Evolutionary conservation across 225 moss, liverwort and hornwort genomes (phyloP), one percentile per base, ranked within the genome.

Genomic region (Physcomitrium patens): DNA sequence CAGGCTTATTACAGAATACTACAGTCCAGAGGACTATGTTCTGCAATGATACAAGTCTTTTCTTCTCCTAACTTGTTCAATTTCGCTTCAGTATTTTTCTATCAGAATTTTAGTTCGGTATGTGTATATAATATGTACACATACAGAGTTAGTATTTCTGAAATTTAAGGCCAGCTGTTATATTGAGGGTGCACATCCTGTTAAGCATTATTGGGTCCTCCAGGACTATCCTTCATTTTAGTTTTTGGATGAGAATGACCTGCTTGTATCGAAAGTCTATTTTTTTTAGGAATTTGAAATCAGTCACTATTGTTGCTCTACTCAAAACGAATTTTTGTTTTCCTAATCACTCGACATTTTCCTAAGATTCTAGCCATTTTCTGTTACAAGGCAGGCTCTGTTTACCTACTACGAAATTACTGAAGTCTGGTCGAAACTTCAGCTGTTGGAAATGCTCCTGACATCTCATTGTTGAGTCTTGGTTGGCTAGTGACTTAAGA

Each of bases 11-110:
- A 87, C 97, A 11, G 97, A 97, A 78, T 97, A 89, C 69, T 97
- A 97, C 83, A 97, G 94, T 83, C 94, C 94, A 63, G 94, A 97
- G 85, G 97, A 97, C 81, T 94, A 93, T 76, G 93, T 93, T 50
- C 81, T 97, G 69, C 81, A 94, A 87, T 90, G 84, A 91, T 55
- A 70, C 46, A 12, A 66, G 48, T 54, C 43, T 19, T 62, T 51
- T 41, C 23, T 57, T 69, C 23, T 73, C 52, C 3, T 58, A 41
- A 19, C 63, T 60, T 78, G 78, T 81, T 71, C 26, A 81, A 54
- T 62, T 62, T 45, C 18, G 67, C 23, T 48, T 8, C 22, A 22
- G 65, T 50, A 51, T 43, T 75, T 51, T 62, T 48, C 14, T 65
- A 76, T 68, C 69, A 17, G 70, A 55, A 77, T 48, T 42, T 42